Percentiles rank a stretch among this genome's conserved stretches.
Conservation (phyloP, 805 yeast species). For the Cyberlindnera euphorbiae region DNA sequence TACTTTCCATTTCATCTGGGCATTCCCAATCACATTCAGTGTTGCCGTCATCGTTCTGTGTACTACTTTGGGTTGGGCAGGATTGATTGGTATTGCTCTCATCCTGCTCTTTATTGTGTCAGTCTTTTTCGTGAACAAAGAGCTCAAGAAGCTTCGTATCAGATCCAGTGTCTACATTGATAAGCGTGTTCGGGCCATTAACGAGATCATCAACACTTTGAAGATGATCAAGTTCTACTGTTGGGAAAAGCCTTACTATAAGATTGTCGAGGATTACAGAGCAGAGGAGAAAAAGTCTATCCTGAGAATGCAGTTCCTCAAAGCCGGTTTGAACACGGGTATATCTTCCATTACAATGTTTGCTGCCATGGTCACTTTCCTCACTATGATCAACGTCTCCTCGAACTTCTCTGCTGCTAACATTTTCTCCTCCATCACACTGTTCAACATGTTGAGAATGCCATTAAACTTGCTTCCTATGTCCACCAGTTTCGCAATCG, state of each 20-base stretch:
- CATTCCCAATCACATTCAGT: slow-evolving; percentile 59
- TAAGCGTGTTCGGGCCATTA: slow-evolving; percentile 65
- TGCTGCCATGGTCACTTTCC: slow-evolving; percentile 69
- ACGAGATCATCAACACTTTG: slow-evolving; percentile 74
- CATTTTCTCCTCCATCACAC: slow-evolving; percentile 65
- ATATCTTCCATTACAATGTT: slow-evolving; percentile 48
- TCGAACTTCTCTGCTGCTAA: slow-evolving; percentile 47
- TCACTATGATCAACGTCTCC: slow-evolving; percentile 46
- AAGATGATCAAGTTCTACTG: slow-evolving; percentile 84
- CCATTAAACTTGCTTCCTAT: slow-evolving; percentile 64
- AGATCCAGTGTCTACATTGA: slow-evolving; percentile 67
- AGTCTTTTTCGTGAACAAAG: slow-evolving; percentile 44
- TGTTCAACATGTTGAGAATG: slow-evolving; percentile 57
- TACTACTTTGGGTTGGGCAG: slow-evolving; percentile 65
- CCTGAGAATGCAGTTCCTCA: slow-evolving; percentile 56
- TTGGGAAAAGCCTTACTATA: slow-evolving; percentile 81
- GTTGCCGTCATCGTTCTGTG: slow-evolving; percentile 62
- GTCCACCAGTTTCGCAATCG: slow-evolving; percentile 56
- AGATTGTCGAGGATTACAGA: slow-evolving; percentile 52
- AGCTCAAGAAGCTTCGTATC: slow-evolving; percentile 50
- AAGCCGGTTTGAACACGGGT: slow-evolving; percentile 60
- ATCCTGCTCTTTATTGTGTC: slow-evolving; percentile 34
- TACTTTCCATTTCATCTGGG: slow-evolving; percentile 58
- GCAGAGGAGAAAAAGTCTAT: slow-evolving; percentile 56
- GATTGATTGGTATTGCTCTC: slow-evolving; percentile 66